Evolutionary conservation across 495 filamentous ascomycete species (phyloP), one percentile per base, ranked within the genome.

Genomic region (Hypoxylon lienhwacheense): DNA sequence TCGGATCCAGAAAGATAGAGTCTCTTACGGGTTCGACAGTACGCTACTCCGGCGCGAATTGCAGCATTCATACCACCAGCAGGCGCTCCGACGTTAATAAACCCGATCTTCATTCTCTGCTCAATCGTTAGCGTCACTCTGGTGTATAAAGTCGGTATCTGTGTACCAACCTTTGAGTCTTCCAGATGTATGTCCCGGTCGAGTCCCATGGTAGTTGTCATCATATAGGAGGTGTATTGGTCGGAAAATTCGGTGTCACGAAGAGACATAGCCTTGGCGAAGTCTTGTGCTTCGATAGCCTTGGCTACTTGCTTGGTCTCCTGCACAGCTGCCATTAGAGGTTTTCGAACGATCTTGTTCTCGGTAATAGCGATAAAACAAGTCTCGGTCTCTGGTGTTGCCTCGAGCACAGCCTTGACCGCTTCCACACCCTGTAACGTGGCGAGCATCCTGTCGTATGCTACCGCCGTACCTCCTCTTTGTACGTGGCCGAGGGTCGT

Each of bases 41-140:
- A 99, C n/a, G 90, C 89, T 7, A 96, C 91, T 7, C 89, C 93
- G 12, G 90, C 93, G 44, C 95, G 85, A 12, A 95, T 95, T 15
- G 95, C 92, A 33, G 91, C 90, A 72, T 99, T 99, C 85, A 99
- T 97, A 66, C 95, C 95, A 64, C 93, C 95, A n/a, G 95, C 95
- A 4, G 95, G 95, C 20, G 95, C 95, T 58, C 95, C 95, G 48
- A 98, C 90, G 63, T 99, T 95, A 66, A 99, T 87, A 55, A 97
- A 92, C 5, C 87, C 93, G 61, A 99, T 89, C 28, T 83, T 84
- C 90, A 97, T 91, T 61, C 85, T 85, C 88, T 95, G 45, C 7
- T 12, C 42, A 21, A 21, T 6, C 4, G 40, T 73, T 50, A 76
- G 59, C 12, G 43, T 14, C 8, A 14, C 5, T 16, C 14, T 15